phyloP scores from a whole-genome alignment of 1,284 basidiomycete genomes.

The Ceratobasidium sp. region DNA sequence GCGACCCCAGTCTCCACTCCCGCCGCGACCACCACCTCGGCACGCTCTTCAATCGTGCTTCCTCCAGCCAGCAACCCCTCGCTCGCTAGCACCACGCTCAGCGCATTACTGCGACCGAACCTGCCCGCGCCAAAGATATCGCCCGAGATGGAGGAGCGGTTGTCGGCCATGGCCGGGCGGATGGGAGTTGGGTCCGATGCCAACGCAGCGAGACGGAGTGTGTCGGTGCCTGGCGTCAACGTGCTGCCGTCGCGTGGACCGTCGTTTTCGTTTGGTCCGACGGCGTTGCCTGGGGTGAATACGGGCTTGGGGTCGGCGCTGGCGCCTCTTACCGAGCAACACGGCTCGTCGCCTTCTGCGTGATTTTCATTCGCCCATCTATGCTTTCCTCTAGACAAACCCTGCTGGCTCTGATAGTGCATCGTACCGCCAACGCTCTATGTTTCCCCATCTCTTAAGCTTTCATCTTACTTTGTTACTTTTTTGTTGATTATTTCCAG shows the following conservation, averaged over 20 bases:
- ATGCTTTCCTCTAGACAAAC: slow-evolving; percentile 3
- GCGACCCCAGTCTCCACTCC: neutral
- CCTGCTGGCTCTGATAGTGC: slow-evolving; percentile 23
- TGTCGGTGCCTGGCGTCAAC: neutral
- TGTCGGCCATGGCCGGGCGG: slow-evolving; percentile 37
- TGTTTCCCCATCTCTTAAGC: slow-evolving; percentile 1
- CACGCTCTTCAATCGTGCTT: slow-evolving; percentile 8
- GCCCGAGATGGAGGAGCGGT: slow-evolving; percentile 30
- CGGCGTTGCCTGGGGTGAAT: neutral
- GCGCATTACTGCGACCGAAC: slow-evolving; percentile 28
- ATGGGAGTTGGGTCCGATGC: slow-evolving; percentile 27
- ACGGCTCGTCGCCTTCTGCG: neutral
- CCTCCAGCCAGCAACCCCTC: slow-evolving; percentile 33
- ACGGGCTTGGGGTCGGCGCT: neutral
- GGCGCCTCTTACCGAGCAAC: neutral
- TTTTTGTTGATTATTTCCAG: neutral
- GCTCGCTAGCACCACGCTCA: slow-evolving; percentile 17
- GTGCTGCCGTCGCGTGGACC: neutral
- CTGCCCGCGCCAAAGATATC: slow-evolving; percentile 26
- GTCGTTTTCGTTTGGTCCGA: slow-evolving; percentile 19
- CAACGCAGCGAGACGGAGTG: neutral
- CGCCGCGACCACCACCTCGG: neutral
- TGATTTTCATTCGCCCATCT: neutral
- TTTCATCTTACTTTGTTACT: neutral
- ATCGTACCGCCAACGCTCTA: slow-evolving; percentile 21